Evolutionary conservation across 139 green algal species (phyloP).

Genomic region (Micractinium conductrix): DNA sequence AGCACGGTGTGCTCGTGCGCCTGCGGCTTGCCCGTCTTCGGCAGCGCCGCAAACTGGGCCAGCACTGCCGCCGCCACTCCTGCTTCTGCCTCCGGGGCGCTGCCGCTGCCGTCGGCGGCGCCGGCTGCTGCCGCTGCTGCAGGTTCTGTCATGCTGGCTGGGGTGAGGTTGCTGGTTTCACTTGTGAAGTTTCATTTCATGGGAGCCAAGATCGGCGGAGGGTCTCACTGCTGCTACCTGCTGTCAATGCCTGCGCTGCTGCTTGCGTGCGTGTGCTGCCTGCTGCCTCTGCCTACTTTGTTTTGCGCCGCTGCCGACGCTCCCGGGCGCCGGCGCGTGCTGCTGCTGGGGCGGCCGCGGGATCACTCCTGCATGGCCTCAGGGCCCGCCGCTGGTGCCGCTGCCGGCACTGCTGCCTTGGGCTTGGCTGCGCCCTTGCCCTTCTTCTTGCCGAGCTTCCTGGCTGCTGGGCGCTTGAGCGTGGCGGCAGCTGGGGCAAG

Average conservation of each 20-base stretch:
- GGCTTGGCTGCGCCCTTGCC: conserved; percentile 12
- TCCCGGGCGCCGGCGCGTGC: no score
- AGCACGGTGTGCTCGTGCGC: conserved; percentile 80
- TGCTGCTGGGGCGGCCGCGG: not conserved
- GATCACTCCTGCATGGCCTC: conserved; percentile 36
- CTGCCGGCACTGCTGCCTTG: not conserved
- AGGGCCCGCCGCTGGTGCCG: not conserved
- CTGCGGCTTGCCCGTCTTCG: conserved; percentile 83
- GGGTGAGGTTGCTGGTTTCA: not conserved
- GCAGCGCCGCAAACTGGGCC: conserved; percentile 49
- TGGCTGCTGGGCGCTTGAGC: conserved; percentile 13
- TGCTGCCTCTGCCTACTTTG: not conserved
- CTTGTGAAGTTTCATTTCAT: no score
- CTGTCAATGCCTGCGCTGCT: not conserved
- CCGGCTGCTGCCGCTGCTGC: not conserved
- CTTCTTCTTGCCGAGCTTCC: conserved; percentile 26
- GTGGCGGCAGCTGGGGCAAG: no score
- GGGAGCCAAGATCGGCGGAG: no score
- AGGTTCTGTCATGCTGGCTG: not conserved
- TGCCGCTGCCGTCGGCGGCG: not conserved
- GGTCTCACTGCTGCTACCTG: not conserved
- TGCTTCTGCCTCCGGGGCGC: no score
- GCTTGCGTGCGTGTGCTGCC: not conserved
- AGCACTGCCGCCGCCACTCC: conserved; percentile 52
- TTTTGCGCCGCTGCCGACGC: no score